Evolutionary conservation across 2,329 filamentous ascomycete genomes (phyloP), one percentile per base, ranked within the genome.

Genomic region (Diaporthe sp.): DNA sequence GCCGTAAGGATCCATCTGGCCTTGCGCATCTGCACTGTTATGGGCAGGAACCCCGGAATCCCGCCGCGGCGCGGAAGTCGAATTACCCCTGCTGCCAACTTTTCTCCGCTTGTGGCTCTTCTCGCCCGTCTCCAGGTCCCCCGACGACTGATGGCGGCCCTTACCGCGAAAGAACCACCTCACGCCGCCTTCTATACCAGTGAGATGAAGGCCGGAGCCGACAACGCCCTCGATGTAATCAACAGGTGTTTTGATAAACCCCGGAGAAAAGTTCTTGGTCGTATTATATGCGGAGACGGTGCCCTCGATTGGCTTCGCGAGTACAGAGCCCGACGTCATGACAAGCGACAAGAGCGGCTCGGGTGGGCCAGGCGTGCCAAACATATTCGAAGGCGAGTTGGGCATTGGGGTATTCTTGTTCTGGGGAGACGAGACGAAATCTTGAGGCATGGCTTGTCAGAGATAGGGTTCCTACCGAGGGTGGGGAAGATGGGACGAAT

Each of bases 181-280:
- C 20, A 98, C 90, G 74, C 95, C 93, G 73, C 93, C 93, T 82
- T 98, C 96, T 2, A 98, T 94, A 76, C 96, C 96, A 0, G 96
- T 98, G 44, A 93, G 92, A 42, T 95, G 91, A 42, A 95, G 94
- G 8, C 98, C 94, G 0, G 92, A 94, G 20, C 94, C 94, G 42
- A 98, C 94, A 0, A 95, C 97, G 63, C 94, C 93, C 84, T 98
- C 96, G 28, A 98, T 92, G 80, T 97, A 95, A 82, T 98, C 95
- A 67, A 95, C 96, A 76, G 95, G 92, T n/a, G 94, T 94, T 83
- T 94, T 95, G 37, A 77, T 77, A 82, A 98, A 95, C 2, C 94
- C 91, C 0, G 96, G 95, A 1, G 95, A 97, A 81, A 96, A 97
- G 79, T 96, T 95, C 84, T 98, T 98, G 15, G 94, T 95, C 3